Evolutionary conservation across 805 yeast species (phyloP).

Genomic region (Kockiozyma suomiensis): DNA sequence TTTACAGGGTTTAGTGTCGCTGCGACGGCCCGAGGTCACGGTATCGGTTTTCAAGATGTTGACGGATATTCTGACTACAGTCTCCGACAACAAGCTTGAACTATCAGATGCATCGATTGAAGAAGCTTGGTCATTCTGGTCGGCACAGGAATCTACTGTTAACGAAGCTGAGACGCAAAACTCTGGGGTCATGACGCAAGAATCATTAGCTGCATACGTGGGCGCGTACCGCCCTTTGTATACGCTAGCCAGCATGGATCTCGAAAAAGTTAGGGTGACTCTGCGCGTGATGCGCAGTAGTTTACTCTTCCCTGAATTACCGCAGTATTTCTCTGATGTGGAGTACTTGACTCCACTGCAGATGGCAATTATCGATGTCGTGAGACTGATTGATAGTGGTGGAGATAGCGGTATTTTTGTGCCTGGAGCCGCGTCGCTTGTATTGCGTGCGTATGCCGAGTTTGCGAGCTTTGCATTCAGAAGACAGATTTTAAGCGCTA

Average conservation of each 20-base stretch:
- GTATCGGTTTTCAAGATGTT: conserved; percentile 58
- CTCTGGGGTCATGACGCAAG: conserved; percentile 46
- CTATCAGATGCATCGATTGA: conserved; percentile 26
- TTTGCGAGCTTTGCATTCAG: conserved; percentile 32
- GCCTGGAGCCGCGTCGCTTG: conserved; percentile 20
- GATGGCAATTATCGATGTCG: conserved; percentile 53
- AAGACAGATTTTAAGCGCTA: neutral
- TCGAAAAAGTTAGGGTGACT: conserved; percentile 51
- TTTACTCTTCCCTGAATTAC: conserved; percentile 72
- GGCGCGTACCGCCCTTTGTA: conserved; percentile 57
- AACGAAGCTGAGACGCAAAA: conserved; percentile 42
- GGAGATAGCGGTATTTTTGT: neutral
- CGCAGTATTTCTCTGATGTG: conserved; percentile 58
- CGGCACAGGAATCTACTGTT: conserved; percentile 38
- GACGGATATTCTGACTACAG: conserved; percentile 49
- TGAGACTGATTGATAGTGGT: conserved; percentile 39
- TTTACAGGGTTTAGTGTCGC: conserved; percentile 47
- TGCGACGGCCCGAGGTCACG: conserved; percentile 57
- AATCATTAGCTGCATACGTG: conserved; percentile 58
- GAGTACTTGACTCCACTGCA: conserved; percentile 67
- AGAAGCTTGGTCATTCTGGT: conserved; percentile 47
- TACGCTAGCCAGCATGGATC: conserved; percentile 47
- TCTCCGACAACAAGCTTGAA: conserved; percentile 15
- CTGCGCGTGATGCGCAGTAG: conserved; percentile 64
- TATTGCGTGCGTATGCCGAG: conserved; percentile 24